Evolutionary conservation across 352 stramenopile species (phyloP).

Genomic region (Globisporangium iwayamae): DNA sequence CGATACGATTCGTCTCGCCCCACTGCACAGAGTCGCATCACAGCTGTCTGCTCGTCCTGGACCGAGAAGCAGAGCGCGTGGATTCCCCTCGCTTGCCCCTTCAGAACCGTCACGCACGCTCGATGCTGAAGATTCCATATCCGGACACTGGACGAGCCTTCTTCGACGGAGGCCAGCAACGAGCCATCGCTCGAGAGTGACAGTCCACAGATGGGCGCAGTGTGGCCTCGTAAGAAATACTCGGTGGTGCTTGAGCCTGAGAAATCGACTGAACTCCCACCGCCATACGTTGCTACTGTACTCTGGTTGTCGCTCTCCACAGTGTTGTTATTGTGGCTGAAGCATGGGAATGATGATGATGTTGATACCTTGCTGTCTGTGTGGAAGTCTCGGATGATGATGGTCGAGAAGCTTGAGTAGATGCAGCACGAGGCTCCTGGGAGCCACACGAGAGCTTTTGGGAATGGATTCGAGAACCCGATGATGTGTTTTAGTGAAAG

Average conservation of each 20-base stretch:
- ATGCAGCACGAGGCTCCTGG: conserved; percentile 40
- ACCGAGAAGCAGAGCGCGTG: conserved; percentile 49
- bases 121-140: conserved; percentile 48
- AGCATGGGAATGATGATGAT: background rate
- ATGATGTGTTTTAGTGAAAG: conserved; percentile 55
- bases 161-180: conserved; percentile 40
- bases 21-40: conserved; percentile 46
- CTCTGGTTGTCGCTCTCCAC: background rate
- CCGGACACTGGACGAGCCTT: conserved; percentile 29
- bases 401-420: conserved; percentile 62
- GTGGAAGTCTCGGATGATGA: conserved; percentile 47
- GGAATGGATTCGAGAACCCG: conserved; percentile 51
- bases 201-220: conserved; percentile 28
- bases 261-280: background rate
- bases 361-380: conserved; percentile 1
- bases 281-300: conserved; percentile 3
- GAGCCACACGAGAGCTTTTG: conserved; percentile 49
- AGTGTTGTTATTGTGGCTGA: too few relatives aligned
- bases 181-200: conserved; percentile 38
- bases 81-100: conserved; percentile 41
- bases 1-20: conserved; percentile 59
- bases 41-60: conserved; percentile 12
- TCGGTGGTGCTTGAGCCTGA: conserved; percentile 7
- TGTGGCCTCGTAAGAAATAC: conserved; percentile 44
- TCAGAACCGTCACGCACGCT: conserved; percentile 48